A percentile compares a stretch with the other conserved stretches of the same genome.
Evolutionary conservation across 2,329 filamentous ascomycete genomes (phyloP).

Genomic region (Ophiostoma perfectum): DNA sequence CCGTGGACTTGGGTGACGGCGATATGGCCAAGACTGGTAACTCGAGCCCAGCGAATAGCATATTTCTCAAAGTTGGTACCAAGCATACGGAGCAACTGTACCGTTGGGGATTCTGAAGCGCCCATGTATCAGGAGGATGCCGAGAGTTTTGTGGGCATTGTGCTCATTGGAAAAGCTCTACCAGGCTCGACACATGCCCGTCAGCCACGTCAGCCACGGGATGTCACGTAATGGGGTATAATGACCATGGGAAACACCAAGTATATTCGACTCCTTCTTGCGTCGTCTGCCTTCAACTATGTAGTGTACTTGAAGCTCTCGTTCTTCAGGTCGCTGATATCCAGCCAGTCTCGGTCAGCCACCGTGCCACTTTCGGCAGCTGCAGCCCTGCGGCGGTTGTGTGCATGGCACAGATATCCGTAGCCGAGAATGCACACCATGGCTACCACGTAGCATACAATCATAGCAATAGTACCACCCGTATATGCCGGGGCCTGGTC

Average conservation of each 20-base stretch:
- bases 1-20: too few relatives aligned
- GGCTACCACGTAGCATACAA: slow-evolving; percentile 24
- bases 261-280: background rate
- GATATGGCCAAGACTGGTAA: too few relatives aligned
- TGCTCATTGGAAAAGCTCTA: too few relatives aligned
- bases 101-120: too few relatives aligned
- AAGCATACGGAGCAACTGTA: too few relatives aligned
- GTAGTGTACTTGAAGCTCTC: slow-evolving; percentile 43
- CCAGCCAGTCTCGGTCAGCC: slow-evolving; percentile 39
- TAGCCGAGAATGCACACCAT: slow-evolving; percentile 22
- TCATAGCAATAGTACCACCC: slow-evolving; percentile 43
- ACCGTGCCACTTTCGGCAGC: slow-evolving; percentile 27
- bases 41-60: too few relatives aligned
- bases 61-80: too few relatives aligned
- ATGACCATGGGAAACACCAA: background rate
- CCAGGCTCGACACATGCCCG: too few relatives aligned
- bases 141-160: too few relatives aligned
- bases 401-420: slow-evolving; percentile 19
- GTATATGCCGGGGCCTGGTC: slow-evolving; percentile 48
- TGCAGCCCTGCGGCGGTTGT: slow-evolving; percentile 17
- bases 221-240: background rate
- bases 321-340: slow-evolving; percentile 54
- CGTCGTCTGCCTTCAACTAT: background rate
- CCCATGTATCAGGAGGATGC: too few relatives aligned
- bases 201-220: too few relatives aligned